Conservation (phyloP, 352 stramenopile genomes). For the Phytopythium montanum region DNA sequence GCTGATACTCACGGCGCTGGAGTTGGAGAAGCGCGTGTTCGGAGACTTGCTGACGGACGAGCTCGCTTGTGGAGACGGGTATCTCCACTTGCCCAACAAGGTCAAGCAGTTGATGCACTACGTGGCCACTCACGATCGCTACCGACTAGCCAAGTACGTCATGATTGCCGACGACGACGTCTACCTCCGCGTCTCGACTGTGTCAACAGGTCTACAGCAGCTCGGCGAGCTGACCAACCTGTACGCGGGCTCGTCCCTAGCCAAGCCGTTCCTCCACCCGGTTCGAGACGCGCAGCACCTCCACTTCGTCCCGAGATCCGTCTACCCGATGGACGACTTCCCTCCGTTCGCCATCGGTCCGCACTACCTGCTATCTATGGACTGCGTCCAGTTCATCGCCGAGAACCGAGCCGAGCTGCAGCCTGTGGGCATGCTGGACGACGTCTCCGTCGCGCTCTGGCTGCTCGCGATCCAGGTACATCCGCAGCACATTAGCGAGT, state of each 20-base stretch:
- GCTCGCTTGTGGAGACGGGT: constrained; percentile 48
- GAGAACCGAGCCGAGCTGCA: constrained; percentile 28
- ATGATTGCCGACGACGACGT: constrained; percentile 61
- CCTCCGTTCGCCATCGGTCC: constrained; percentile 38
- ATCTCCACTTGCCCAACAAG: constrained; percentile 45
- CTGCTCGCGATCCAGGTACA: constrained; percentile 47
- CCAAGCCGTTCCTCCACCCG: constrained; percentile 14
- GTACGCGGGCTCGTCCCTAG: constrained; percentile 18
- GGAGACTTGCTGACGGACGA: constrained; percentile 47
- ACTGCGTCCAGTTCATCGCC: constrained; percentile 37
- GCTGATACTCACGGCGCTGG: constrained; percentile 8
- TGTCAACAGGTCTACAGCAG: constrained; percentile 8
- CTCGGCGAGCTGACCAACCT: constrained; percentile 21
- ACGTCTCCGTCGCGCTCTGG: constrained; percentile 63
- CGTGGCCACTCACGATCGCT: constrained; percentile 7
- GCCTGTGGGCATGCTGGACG: constrained; percentile 44
- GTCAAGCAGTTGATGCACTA: constrained; percentile 55
- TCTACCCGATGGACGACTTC: constrained; percentile 30
- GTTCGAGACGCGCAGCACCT: constrained; percentile 20
- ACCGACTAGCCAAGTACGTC: constrained; percentile 28
- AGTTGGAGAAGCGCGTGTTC: constrained; percentile 28
- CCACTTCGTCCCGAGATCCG: constrained; percentile 28
- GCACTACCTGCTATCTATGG: constrained; percentile 52
- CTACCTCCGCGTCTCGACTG: constrained; percentile 35
- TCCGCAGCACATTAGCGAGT: constrained; percentile 19